These are phyloP conservation scores for Tylopilus balloui DNA, from an alignment of 768 basidiomycete species.

Conservation along the genomic window DNA sequence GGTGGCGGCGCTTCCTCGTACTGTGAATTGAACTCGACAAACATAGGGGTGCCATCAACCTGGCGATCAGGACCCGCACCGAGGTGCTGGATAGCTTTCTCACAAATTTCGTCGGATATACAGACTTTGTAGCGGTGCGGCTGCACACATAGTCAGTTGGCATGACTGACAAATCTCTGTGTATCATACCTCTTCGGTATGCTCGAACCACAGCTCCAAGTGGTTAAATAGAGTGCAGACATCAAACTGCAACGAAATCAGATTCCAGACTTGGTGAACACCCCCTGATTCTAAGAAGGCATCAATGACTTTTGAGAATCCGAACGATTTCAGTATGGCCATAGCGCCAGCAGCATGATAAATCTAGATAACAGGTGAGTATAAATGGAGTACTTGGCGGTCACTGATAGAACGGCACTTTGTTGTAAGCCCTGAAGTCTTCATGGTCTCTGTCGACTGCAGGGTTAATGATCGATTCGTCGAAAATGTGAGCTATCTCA, in stretches of 20 bases:
- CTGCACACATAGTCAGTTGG: neutral
- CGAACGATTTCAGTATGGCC: too few relatives aligned
- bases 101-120: too few relatives aligned
- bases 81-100: too few relatives aligned
- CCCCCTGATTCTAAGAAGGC: neutral
- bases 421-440: neutral
- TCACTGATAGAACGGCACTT: neutral
- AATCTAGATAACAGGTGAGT: neutral
- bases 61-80: too few relatives aligned
- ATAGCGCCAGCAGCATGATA: neutral
- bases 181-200: neutral
- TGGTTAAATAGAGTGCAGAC: fast-evolving
- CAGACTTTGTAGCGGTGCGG: neutral
- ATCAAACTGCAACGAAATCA: neutral
- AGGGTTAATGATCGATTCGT: neutral
- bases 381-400: neutral
- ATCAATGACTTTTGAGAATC: neutral
- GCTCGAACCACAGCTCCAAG: neutral
- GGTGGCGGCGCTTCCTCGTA: too few relatives aligned
- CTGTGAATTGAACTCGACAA: too few relatives aligned
- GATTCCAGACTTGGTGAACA: too few relatives aligned
- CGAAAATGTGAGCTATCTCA: neutral
- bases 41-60: too few relatives aligned
- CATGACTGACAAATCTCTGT: neutral
- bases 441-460: neutral